Base-by-base conservation (phyloP, 495 filamentous ascomycete species). In the Podospora bellae-mahoneyi region DNA sequence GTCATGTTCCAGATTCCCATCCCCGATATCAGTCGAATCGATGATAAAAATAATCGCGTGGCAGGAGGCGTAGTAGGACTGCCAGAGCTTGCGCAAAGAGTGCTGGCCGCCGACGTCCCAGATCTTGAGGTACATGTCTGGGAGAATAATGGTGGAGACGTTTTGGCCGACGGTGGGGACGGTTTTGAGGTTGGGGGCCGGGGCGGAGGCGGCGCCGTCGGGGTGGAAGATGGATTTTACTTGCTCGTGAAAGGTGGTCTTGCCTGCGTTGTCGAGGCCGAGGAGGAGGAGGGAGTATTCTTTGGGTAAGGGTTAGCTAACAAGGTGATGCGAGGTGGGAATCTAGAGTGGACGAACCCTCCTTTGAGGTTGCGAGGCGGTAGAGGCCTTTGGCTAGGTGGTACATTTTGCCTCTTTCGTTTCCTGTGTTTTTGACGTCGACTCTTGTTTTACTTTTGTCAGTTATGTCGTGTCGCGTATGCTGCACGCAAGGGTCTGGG, bases 81-180 rank as follows among this genome's bases (percentile, higher is more conserved):
- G 92, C 95, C 95, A 99, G 5, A 99, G 89, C 67, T 89, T 89
- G 60, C 95, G 91, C 75, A 99, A 87, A 9, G 84, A 86, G 71
- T 94, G 88, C 78, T 99, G 95, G 2, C 95, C 95, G 66, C 95
- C 95, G 3, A 99, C 91, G 78, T 99, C 95, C 95, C 95, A 99
- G 76, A 99, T 90, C 84, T 97, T 97, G 73, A 99, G 85, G 82
- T 97, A 97, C 88, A 97, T 91, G 73, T 96, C 91, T 1, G 90
- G 89, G 13, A 97, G 83, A 1, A 88, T 85, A 77, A 99, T 91
- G 57, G 92, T 93, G 48, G 92, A 88, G 71, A 98, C 94, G 80
- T 97, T 99, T 76, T 99, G 95, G 66, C 95, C 95, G 75, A 99
- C 95, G 18, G 95, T 99, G 18, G 95, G 95, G 39, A 97, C 96